Evolutionary conservation across 2,329 filamentous ascomycete genomes (phyloP).

Genomic region (Capronia americana): DNA sequence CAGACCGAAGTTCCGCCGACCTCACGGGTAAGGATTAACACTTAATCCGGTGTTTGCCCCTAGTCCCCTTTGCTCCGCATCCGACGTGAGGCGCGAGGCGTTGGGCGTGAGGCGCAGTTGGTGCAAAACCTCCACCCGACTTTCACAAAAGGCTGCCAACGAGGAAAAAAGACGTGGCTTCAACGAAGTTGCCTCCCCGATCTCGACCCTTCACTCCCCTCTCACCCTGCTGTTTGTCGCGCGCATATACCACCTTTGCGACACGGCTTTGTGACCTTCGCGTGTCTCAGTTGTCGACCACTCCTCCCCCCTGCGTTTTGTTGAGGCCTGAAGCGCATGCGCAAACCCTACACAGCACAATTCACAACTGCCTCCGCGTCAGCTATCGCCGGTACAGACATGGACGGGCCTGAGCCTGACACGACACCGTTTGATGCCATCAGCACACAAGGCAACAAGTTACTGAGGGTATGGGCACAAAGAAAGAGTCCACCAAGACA

Average conservation of each 20-base stretch:
- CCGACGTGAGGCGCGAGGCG: background rate
- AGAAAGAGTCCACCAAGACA: background rate
- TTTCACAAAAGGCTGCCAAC: constrained; percentile 18
- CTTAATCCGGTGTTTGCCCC: constrained; percentile 1
- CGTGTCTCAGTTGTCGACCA: background rate
- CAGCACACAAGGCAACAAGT: constrained; percentile 73
- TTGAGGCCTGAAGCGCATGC: constrained; percentile 26
- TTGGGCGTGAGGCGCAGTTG: constrained; percentile 12
- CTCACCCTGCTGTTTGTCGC: background rate
- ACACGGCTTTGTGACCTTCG: background rate
- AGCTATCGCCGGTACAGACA: constrained; percentile 49
- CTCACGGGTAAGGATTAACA: constrained; percentile 11
- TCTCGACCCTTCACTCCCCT: constrained; percentile 20
- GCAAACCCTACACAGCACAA: constrained; percentile 28
- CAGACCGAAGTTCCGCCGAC: constrained; percentile 28
- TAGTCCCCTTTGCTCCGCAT: background rate
- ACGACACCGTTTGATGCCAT: constrained; percentile 91
- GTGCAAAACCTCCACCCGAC: constrained; percentile 14
- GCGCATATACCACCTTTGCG: background rate
- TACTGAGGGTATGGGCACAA: constrained; percentile 49
- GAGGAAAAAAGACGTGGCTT: constrained; percentile 36
- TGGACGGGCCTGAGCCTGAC: constrained; percentile 88
- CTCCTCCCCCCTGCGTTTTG: background rate
- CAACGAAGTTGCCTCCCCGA: constrained; percentile 14
- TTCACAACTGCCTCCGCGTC: constrained; percentile 16